Evolutionary conservation across 108 stramenopile genomes (phyloP), one percentile per base, ranked within the genome.

Genomic region (Cylindrotheca closterium): DNA sequence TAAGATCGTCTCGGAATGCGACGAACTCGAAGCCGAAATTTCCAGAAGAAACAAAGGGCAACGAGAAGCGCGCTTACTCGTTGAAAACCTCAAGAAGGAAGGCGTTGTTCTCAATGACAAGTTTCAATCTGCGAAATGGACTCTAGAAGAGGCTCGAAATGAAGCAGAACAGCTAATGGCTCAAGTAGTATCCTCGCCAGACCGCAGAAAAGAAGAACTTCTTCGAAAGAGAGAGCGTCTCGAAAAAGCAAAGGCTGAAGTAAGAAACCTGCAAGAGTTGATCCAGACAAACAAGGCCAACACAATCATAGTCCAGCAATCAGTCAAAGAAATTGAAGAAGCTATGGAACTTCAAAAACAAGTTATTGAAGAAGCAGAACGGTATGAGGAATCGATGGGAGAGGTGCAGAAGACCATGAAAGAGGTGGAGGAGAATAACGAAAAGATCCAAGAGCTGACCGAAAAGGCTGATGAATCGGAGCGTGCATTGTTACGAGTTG

Each of bases 101-200:
- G 84, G 83, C 60, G 91, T 82, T 56, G 86, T 80, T 30, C 63
- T 95, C 15, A 84, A 91, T 58, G 91, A 95, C 76, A 79, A 89
- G 63, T 70, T 92, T 28, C 86, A 82, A 28, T 85, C 86, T 18
- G 72, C 83, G 0, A 70, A 70, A 23, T 84, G 92, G 60, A 77
- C 85, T 1, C 69, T 95, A 0, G 74, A 91, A 58, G 94, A 95
- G 48, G 60, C 79, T 1, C 78, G 88, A 56, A 76, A 63, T 0
- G 85, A 85, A 58, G 85, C 86, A 60, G 82, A 86, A 51, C 66
- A 79, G 24, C 58, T 94, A 53, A 60, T 49, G 37, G 58, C 77
- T 25, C 75, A 91, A 62, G 53, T 95, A 25, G 94, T 95, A 7
- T 79, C 86, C 55, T 83, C 85, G 34, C 94, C 94, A 7, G 85